Base-by-base conservation (phyloP, 257 asterid genomes). In the Pogostemon cablin region DNA sequence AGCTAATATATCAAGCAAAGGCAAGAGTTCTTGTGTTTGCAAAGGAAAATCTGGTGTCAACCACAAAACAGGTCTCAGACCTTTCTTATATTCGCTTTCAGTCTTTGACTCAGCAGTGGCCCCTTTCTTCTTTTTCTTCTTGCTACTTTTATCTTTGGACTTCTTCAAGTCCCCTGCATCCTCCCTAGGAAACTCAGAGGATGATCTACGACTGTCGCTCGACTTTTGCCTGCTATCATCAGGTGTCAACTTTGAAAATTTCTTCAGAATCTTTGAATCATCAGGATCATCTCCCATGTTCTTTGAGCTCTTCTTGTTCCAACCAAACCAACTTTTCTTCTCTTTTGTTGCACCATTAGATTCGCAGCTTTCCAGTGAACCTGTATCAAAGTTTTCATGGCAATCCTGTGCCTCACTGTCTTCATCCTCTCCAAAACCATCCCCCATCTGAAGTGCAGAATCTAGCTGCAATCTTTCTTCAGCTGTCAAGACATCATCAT, bases 11-110 rank as follows among this genome's bases (percentile, higher is more conserved):
- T 95, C 99, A 61, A 95, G 97, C 81, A 95, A 82, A 47, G 99
- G 99, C 79, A 95, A 82, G 67, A 95, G 90, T 77, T 95, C 99
- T 76, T 95, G 97, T 2, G 96, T 90, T 87, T 83, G 83, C 82
- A 95, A 81, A 57, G 97, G 99, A 69, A 91, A 95, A 83, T 95
- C 98, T 3, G 98, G 99, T 5, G 99, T 95, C 83, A 95, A 79
- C 99, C 99, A 95, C 72, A 95, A 77, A 77, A 91, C 97, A 25
- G 99, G 99, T 69, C 96, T 88, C 77, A 95, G 68, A 43, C 99
- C 99, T 68, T 95, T 95, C 80, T 95, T 95, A 68, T 89, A 95
- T 79, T 91, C 99, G 55, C 87, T 85, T 78, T 80, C 87, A 72
- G 64, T 80, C 77, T 85, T 85, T 15, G 82, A 34, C 71, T 85